Evolutionary conservation across 345 rosid genomes (phyloP).

Genomic region (Eucalyptus curtisii): DNA sequence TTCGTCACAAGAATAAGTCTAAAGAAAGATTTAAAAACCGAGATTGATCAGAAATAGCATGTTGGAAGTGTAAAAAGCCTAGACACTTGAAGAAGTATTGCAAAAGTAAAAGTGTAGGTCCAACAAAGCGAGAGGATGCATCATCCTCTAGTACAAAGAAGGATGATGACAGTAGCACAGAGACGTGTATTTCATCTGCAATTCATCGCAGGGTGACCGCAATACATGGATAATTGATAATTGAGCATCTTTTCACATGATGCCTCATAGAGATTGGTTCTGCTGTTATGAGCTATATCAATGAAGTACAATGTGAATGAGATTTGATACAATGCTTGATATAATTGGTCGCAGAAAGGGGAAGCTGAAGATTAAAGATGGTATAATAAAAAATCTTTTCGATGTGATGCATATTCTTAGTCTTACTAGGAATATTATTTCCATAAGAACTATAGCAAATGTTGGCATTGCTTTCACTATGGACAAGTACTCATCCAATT

Average conservation of each 20-base stretch:
- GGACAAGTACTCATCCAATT: neutral
- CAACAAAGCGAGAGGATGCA: neutral
- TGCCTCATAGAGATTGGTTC: neutral
- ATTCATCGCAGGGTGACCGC: rapidly evolving
- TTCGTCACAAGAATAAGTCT: rapidly evolving
- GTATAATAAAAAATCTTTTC: neutral
- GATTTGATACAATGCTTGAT: neutral
- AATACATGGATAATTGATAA: neutral
- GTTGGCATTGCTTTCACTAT: neutral
- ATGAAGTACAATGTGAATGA: neutral
- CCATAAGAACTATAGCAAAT: neutral
- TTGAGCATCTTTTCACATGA: neutral
- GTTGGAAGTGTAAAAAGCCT: neutral
- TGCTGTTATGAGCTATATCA: no score
- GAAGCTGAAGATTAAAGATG: neutral
- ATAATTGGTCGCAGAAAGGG: neutral
- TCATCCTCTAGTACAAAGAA: neutral
- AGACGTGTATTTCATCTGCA: neutral
- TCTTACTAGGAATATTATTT: neutral
- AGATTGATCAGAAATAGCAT: rapidly evolving
- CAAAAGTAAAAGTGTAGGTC: neutral
- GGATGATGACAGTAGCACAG: neutral
- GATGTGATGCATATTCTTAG: neutral
- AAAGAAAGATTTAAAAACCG: neutral
- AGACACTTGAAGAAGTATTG: neutral